Evolutionary conservation across 805 yeast species (phyloP).

Genomic region (Cyberlindnera xylosilytica): DNA sequence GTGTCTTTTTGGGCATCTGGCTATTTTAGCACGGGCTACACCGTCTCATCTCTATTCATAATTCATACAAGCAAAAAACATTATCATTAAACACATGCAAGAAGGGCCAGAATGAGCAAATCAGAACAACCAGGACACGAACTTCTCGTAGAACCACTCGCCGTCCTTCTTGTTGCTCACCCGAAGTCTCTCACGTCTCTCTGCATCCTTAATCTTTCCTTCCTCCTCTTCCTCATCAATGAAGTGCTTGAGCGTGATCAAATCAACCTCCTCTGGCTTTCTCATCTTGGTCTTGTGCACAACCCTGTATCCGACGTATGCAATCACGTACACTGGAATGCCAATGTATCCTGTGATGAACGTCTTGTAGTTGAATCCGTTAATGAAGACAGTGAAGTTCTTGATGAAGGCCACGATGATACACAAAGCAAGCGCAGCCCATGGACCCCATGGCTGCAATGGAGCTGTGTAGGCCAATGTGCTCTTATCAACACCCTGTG

Average conservation of each 20-base stretch:
- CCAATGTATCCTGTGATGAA: conserved; percentile 78
- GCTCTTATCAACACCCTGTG: conserved; percentile 57
- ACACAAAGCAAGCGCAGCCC: conserved; percentile 53
- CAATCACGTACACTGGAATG: conserved; percentile 52
- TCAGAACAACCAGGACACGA: conserved; percentile 48
- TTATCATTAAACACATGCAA: neutral
- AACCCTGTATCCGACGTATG: conserved; percentile 58
- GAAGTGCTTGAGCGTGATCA: conserved; percentile 49
- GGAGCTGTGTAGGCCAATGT: conserved; percentile 54
- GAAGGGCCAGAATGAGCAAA: neutral
- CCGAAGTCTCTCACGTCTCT: conserved; percentile 23
- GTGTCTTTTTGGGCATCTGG: too few relatives aligned
- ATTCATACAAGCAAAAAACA: neutral
- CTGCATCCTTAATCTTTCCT: conserved; percentile 27
- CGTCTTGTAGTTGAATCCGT: conserved; percentile 55
- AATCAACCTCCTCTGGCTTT: conserved; percentile 56
- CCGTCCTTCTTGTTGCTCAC: conserved; percentile 30
- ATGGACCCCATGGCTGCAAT: conserved; percentile 66
- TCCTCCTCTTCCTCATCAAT: conserved; percentile 28
- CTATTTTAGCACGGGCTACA: too few relatives aligned
- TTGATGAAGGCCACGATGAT: conserved; percentile 57
- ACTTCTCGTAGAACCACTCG: conserved; percentile 46
- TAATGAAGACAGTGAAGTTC: conserved; percentile 70
- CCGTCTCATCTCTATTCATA: too few relatives aligned
- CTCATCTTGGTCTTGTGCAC: conserved; percentile 46